Percentiles rank a stretch among this genome's conserved stretches.
Conservation (phyloP, 768 basidiomycete genomes). For the Trichaptum fuscoviolaceum region DNA sequence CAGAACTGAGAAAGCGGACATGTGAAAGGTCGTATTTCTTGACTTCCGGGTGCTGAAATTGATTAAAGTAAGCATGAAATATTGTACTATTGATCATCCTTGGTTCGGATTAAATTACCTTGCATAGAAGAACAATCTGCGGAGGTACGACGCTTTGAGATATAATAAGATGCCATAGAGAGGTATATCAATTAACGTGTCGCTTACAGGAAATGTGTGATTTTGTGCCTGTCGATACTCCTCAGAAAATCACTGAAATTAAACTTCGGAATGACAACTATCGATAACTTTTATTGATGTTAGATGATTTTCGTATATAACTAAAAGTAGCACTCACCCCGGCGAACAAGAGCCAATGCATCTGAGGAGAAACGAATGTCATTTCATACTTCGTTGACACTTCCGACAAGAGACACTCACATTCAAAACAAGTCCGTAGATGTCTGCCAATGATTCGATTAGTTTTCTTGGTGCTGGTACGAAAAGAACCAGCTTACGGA, state of each 20-base stretch:
- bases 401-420: conserved; percentile 25
- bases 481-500: conserved; percentile 5
- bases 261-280: conserved; percentile 61
- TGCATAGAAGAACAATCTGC: conserved; percentile 54
- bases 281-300: conserved; percentile 30
- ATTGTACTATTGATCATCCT: not conserved
- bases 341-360: conserved; percentile 52
- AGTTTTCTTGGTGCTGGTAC: too few relatives aligned
- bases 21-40: conserved; percentile 45
- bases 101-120: conserved; percentile 35
- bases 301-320: not conserved
- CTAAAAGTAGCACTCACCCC: conserved; percentile 35
- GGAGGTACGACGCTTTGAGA: conserved; percentile 48
- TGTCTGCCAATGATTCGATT: not conserved
- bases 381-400: not conserved
- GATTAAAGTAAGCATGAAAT: not conserved
- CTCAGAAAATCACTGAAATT: conserved; percentile 55
- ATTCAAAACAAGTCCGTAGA: conserved; percentile 49
- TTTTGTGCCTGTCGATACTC: conserved; percentile 54
- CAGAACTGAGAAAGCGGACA: conserved; percentile 46
- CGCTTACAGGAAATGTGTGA: conserved; percentile 50
- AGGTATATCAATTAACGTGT: not conserved
- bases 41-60: conserved; percentile 42
- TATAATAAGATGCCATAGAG: not conserved
- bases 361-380: conserved; percentile 23